These are phyloP conservation scores for Cutaneotrichosporon cutaneum DNA, from an alignment of 1,284 basidiomycete species.

Conservation along the genomic window DNA sequence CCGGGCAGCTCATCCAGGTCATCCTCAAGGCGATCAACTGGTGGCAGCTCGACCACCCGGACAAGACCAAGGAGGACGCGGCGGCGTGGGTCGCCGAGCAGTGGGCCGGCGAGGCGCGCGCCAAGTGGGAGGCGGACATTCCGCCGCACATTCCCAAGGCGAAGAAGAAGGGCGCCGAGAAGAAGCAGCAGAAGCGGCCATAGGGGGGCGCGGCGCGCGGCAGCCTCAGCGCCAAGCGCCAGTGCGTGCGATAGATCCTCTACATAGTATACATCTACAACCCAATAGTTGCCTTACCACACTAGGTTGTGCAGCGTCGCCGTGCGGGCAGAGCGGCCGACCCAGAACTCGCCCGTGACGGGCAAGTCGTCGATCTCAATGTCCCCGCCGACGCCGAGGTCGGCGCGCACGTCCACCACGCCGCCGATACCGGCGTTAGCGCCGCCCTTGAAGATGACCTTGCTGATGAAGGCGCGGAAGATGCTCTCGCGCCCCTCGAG, in stretches of 20 bases:
- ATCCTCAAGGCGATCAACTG: constrained; percentile 66
- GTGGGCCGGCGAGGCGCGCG: constrained; percentile 35
- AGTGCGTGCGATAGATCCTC: background rate
- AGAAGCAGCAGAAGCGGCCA: constrained; percentile 12
- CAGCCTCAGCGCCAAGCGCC: constrained; percentile 1
- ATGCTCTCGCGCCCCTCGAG: constrained; percentile 44
- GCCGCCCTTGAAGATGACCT: constrained; percentile 51
- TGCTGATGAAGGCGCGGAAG: constrained; percentile 48
- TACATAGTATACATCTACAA: constrained; percentile 5
- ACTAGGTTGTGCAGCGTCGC: background rate
- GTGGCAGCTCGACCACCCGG: constrained; percentile 79
- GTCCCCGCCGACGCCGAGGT: constrained; percentile 35
- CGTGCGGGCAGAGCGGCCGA: constrained; percentile 18
- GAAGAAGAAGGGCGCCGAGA: constrained; percentile 16
- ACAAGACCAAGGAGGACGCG: constrained; percentile 65
- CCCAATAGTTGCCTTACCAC: background rate
- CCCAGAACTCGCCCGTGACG: constrained; percentile 46
- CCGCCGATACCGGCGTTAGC: constrained; percentile 51
- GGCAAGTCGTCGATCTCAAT: constrained; percentile 40
- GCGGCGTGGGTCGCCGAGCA: constrained; percentile 61
- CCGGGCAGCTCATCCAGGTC: constrained; percentile 68
- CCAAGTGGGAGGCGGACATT: constrained; percentile 18
- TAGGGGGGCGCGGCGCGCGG: constrained; percentile 6
- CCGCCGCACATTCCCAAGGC: constrained; percentile 15
- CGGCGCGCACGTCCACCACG: constrained; percentile 32